Percentiles rank a stretch among this genome's conserved stretches.
Evolutionary conservation across 495 filamentous ascomycete species (phyloP).

Genomic region (Penicillium turbatum): DNA sequence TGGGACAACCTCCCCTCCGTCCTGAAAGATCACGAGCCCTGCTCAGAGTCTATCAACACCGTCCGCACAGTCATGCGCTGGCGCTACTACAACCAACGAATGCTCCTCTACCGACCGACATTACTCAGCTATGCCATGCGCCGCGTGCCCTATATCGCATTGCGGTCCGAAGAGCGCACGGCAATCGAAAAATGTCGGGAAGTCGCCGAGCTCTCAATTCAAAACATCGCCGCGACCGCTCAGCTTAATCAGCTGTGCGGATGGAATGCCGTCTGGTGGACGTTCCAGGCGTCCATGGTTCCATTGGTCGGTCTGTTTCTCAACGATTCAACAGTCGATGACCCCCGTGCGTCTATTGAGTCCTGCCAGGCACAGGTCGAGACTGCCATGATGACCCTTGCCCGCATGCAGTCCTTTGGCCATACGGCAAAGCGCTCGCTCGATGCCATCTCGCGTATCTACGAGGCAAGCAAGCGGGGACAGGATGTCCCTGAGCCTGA

Average conservation of each 20-base stretch:
- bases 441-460: conserved; percentile 66
- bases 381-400: conserved; percentile 61
- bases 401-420: conserved; percentile 65
- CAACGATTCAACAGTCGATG: conserved; percentile 53
- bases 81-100: conserved; percentile 74
- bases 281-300: conserved; percentile 76
- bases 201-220: conserved; percentile 65
- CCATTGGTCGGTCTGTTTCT: conserved; percentile 69
- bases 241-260: conserved; percentile 70
- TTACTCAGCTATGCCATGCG: conserved; percentile 68
- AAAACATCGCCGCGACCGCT: conserved; percentile 64
- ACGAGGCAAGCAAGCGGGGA: conserved; percentile 53
- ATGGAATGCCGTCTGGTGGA: conserved; percentile 81
- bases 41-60: conserved; percentile 64
- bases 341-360: conserved; percentile 49
- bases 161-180: conserved; percentile 60
- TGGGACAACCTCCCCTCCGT: conserved; percentile 66
- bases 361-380: conserved; percentile 56
- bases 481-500: conserved; percentile 12
- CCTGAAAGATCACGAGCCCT: conserved; percentile 63
- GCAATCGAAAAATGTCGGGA: conserved; percentile 65
- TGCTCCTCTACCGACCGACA: conserved; percentile 72
- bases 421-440: conserved; percentile 64
- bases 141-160: conserved; percentile 53
- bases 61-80: conserved; percentile 76